phyloP scores from a whole-genome alignment of 2,329 filamentous ascomycete genomes.

The Fusarium compactum region DNA sequence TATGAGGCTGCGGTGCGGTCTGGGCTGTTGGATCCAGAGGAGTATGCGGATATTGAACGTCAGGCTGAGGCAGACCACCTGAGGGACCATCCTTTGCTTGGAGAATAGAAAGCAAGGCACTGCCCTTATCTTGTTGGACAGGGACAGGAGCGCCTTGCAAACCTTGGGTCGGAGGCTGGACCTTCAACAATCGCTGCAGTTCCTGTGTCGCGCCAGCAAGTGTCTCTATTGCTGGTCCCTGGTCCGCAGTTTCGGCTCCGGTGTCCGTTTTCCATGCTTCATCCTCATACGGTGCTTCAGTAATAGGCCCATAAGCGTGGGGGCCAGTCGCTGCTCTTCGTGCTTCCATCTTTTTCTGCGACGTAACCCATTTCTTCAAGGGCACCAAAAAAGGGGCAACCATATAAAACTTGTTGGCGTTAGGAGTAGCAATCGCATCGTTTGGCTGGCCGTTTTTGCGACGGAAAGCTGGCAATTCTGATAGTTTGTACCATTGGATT shows the following conservation, averaged over 20 bases:
- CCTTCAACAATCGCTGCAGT: conserved; percentile 66
- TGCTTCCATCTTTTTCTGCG: conserved; percentile 80
- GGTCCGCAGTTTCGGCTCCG: conserved; percentile 46
- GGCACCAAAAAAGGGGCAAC: conserved; percentile 91
- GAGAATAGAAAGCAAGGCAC: conserved; percentile 66
- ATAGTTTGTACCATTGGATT: conserved; percentile 93
- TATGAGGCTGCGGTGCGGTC: conserved; percentile 65
- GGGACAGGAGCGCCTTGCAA: conserved; percentile 52
- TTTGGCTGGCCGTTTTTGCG: conserved; percentile 72
- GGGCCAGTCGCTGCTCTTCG: conserved; percentile 58
- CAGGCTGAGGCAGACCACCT: conserved; percentile 28
- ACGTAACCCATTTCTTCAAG: conserved; percentile 90
- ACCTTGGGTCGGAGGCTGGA: conserved; percentile 66
- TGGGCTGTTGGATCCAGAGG: conserved; percentile 66
- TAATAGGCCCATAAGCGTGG: conserved; percentile 57
- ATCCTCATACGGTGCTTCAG: conserved; percentile 73
- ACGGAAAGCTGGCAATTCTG: conserved; percentile 85
- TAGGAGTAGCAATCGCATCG: conserved; percentile 67
- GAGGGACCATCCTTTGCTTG: conserved; percentile 52
- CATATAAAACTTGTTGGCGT: conserved; percentile 96
- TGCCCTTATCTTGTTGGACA: conserved; percentile 59
- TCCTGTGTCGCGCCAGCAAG: conserved; percentile 65
- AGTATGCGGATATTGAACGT: conserved; percentile 58
- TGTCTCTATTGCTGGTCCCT: conserved; percentile 58
- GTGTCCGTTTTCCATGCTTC: conserved; percentile 61